Evolutionary conservation across 208 protist species (phyloP).

Genomic region (Trichomonas vaginalis): DNA sequence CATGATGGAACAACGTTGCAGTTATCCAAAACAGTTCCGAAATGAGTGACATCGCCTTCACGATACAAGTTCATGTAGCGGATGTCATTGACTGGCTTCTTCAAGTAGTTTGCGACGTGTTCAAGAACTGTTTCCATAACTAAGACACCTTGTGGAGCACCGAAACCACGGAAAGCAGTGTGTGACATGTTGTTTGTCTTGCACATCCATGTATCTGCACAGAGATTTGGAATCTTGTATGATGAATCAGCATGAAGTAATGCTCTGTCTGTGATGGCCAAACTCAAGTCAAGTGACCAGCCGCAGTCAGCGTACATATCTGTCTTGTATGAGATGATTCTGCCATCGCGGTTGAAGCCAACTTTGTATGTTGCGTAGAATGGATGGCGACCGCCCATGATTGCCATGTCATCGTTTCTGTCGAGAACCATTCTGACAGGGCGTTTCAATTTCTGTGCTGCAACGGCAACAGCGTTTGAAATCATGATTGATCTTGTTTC

Average conservation of each 20-base stretch:
- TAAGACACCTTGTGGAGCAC: constrained; percentile 54
- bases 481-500: constrained; percentile 47
- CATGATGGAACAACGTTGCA: neutral
- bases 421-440: constrained; percentile 48
- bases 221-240: constrained; percentile 53
- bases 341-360: constrained; percentile 39
- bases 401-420: constrained; percentile 53
- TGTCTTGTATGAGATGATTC: constrained; percentile 38
- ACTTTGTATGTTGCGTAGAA: constrained; percentile 49
- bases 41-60: neutral
- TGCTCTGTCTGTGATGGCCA: constrained; percentile 45
- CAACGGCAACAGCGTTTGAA: constrained; percentile 45
- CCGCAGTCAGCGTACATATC: constrained; percentile 49
- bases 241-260: constrained; percentile 55
- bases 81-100: constrained; percentile 16
- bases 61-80: constrained; percentile 16
- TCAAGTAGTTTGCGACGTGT: constrained; percentile 35
- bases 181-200: constrained; percentile 56
- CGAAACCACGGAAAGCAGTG: constrained; percentile 63
- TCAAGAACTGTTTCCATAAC: constrained; percentile 48
- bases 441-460: constrained; percentile 36
- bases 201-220: constrained; percentile 34
- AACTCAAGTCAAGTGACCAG: constrained; percentile 44
- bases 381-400: constrained; percentile 46
- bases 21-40: neutral